Conservation (phyloP, 2,329 filamentous ascomycete species). For the Boeremia exigua region DNA sequence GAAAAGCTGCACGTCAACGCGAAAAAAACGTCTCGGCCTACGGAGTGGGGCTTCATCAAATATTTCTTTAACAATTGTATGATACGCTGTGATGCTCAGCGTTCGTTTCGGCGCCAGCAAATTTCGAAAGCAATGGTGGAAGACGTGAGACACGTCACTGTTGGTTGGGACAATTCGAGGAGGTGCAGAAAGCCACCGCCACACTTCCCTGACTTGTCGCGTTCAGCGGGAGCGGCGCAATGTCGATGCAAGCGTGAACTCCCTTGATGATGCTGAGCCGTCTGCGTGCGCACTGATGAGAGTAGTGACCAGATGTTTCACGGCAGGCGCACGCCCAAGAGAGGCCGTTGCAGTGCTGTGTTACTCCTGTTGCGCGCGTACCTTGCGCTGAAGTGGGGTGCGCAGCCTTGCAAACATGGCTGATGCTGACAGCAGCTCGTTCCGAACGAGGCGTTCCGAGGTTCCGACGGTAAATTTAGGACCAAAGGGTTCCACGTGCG, state of each 20-base stretch:
- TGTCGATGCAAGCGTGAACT: background rate
- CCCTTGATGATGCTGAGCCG: background rate
- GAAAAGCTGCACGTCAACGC: slow-evolving; percentile 14
- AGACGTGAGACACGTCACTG: slow-evolving; percentile 12
- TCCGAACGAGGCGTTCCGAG: slow-evolving; percentile 11
- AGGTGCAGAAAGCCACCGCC: slow-evolving; percentile 5
- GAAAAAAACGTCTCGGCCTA: slow-evolving; percentile 14
- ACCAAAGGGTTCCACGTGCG: slow-evolving; percentile 24
- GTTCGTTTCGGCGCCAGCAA: background rate
- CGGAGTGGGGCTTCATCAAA: slow-evolving; percentile 11
- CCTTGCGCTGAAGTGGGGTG: slow-evolving; percentile 11
- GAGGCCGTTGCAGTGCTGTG: background rate
- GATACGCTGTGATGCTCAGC: background rate
- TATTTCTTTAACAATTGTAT: background rate
- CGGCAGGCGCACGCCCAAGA: background rate
- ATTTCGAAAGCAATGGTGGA: background rate
- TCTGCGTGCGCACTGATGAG: background rate
- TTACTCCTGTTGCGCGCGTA: background rate
- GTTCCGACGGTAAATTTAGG: slow-evolving; percentile 22
- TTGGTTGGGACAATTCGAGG: slow-evolving; percentile 3
- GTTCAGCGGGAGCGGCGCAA: background rate
- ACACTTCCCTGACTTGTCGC: background rate
- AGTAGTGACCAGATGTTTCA: background rate
- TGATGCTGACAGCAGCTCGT: background rate
- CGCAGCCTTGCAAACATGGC: slow-evolving; percentile 14